Base-by-base conservation (phyloP, 192 early-diverging fungal species). In the Backusella circina region DNA sequence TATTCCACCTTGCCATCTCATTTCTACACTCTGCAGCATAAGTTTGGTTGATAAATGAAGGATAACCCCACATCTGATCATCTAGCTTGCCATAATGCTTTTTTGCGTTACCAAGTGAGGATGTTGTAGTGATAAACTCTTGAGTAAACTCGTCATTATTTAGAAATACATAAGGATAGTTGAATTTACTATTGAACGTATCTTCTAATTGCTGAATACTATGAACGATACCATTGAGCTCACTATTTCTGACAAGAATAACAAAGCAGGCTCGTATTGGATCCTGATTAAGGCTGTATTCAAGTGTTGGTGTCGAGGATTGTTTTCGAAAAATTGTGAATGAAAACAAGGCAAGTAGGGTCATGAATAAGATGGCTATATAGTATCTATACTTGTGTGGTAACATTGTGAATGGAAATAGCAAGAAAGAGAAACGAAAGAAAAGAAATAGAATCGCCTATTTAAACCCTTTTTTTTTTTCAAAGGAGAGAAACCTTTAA, bases 121-220 rank as follows among this genome's bases (percentile, higher is more conserved):
- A 71, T 23, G 88, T 90, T 10, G 77, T 73, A 18, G 79, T 78
- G 65, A 83, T 85, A 77, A 97, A 97, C 47, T 93, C 84, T 8
- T 86, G 80, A 0, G 87, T 86, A 72, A 97, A 96, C 0, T 87
- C 84, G 23, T 86, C 86, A 41, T 97, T 91, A 84, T 97, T 97
- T 54, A 97, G 82, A 78, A 96, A 95, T 54, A 97, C 91, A 84
- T 94, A 97, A 0, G 94, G 95, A 79, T 97, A 97, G 72, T 91
- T 84, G 83, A 89, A 94, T 51, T 88, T 86, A 37, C 73, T 47
- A 78, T 97, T 97, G 78, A 95, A 96, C 32, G 91, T 85, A 66
- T 91, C 86, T 75, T 97, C 93, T n/a, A 96, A 77, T 72, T 94
- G 88, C 28, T 77, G 79, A 67, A 96, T 85, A 0, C 91, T 82